Evolutionary conservation across 352 stramenopile genomes (phyloP).

Genomic region (Achlya hypogyna): DNA sequence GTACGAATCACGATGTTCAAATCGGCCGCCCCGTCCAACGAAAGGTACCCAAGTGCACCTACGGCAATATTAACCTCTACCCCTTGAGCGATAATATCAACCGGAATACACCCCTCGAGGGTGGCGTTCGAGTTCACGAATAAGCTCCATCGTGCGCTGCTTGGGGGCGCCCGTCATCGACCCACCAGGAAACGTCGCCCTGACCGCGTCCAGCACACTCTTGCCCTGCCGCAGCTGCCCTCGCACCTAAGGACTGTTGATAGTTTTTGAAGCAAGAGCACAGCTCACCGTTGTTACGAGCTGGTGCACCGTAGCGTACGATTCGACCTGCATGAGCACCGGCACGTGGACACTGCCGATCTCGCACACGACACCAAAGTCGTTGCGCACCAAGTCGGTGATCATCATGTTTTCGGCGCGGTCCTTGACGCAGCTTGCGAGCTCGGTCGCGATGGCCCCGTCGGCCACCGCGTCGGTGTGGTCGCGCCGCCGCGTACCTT

Average conservation of each 20-base stretch:
- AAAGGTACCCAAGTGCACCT: conserved; percentile 93
- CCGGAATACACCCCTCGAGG: conserved; percentile 90
- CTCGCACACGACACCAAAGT: conserved; percentile 90
- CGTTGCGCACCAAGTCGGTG: conserved; percentile 93
- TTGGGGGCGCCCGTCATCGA: conserved; percentile 98
- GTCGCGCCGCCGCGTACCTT: conserved; percentile 84
- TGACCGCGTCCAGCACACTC: conserved; percentile 86
- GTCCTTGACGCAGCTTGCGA: conserved; percentile 87
- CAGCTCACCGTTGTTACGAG: conserved; percentile 86
- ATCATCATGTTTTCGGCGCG: conserved; percentile 98
- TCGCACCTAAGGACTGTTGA: conserved; percentile 33
- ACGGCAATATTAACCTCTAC: neutral
- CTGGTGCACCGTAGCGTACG: conserved; percentile 96
- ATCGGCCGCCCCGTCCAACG: conserved; percentile 91
- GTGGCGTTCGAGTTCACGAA: conserved; percentile 85
- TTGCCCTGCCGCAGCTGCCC: conserved; percentile 43
- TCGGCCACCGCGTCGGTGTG: conserved; percentile 34
- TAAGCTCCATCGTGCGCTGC: conserved; percentile 93
- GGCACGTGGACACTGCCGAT: conserved; percentile 89
- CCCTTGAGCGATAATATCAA: neutral
- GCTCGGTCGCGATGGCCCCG: conserved; percentile 46
- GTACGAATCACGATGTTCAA: conserved; percentile 98
- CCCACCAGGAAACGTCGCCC: conserved; percentile 93
- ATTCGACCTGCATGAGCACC: conserved; percentile 92
- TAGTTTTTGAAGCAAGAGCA: neutral